Percentiles rank a stretch among this genome's conserved stretches.
Conservation (phyloP, 2,329 filamentous ascomycete genomes). For the Fusarium staphyleae region DNA sequence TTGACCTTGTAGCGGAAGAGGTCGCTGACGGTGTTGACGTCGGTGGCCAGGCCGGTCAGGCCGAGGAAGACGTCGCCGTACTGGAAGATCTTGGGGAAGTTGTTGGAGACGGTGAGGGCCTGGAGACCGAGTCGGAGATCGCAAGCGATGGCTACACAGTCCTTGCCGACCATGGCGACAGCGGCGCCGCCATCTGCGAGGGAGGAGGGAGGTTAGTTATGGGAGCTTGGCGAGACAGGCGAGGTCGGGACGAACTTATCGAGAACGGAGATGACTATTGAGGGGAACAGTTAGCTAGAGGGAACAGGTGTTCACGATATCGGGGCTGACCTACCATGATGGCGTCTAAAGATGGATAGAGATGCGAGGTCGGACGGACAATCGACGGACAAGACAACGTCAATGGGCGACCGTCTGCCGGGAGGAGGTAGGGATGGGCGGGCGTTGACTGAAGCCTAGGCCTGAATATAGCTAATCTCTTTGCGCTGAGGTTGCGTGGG, state of each 20-base stretch:
- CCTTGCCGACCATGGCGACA: constrained; percentile 99
- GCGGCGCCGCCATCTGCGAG: constrained; percentile 82
- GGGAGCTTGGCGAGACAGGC: constrained; percentile 8
- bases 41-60: constrained; percentile 93
- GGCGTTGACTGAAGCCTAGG: constrained; percentile 4
- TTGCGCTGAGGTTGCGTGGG: constrained; percentile 12
- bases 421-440: not conserved
- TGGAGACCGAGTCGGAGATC: constrained; percentile 97
- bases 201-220: constrained; percentile 31
- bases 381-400: constrained; percentile 23
- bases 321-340: constrained; percentile 42
- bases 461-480: constrained; percentile 10
- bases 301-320: not conserved
- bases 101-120: constrained; percentile 96
- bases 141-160: constrained; percentile 99
- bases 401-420: constrained; percentile 32
- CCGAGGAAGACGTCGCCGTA: constrained; percentile 96
- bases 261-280: constrained; percentile 86
- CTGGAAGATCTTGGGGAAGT: constrained; percentile 99
- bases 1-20: constrained; percentile 99
- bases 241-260: constrained; percentile 73
- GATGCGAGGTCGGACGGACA: constrained; percentile 32
- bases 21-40: constrained; percentile 92
- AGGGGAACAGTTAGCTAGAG: constrained; percentile 40
- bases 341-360: constrained; percentile 27